These are phyloP conservation scores for Phytophthora ramorum DNA, from an alignment of 352 stramenopile genomes.

Conservation along the genomic window DNA sequence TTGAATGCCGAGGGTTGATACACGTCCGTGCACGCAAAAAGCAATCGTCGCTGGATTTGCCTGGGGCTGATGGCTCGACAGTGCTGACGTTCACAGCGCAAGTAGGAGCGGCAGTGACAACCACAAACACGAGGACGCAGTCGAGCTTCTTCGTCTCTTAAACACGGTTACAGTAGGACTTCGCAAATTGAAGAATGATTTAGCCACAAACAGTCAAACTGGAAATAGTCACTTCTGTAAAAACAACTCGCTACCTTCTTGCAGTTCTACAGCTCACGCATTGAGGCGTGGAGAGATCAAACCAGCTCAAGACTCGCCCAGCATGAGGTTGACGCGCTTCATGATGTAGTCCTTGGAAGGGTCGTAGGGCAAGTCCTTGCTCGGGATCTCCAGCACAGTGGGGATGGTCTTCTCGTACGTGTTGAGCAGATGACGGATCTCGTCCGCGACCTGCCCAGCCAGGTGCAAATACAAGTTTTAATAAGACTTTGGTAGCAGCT, in stretches of 20 bases:
- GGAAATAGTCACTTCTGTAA: conserved; percentile 17
- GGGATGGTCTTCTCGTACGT: conserved; percentile 99
- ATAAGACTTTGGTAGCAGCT: background rate
- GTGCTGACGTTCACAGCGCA: too few relatives aligned
- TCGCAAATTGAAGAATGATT: conserved; percentile 12
- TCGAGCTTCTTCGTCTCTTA: conserved; percentile 5
- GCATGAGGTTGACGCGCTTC: conserved; percentile 96
- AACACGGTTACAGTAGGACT: background rate
- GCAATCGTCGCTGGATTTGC: too few relatives aligned
- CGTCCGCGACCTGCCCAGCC: conserved; percentile 90
- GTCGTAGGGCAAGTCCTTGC: conserved; percentile 96
- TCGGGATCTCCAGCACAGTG: conserved; percentile 98
- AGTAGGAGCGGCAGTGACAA: background rate
- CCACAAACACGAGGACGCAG: background rate
- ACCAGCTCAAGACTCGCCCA: conserved; percentile 69
- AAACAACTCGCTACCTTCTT: conserved; percentile 16
- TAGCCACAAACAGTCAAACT: too few relatives aligned
- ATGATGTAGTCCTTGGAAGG: conserved; percentile 99
- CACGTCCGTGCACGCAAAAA: too few relatives aligned
- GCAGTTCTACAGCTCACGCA: background rate
- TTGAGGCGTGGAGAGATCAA: background rate
- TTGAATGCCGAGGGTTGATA: conserved; percentile 4
- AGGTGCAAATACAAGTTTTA: background rate
- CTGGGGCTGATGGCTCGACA: too few relatives aligned
- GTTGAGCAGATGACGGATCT: conserved; percentile 98